Evolutionary conservation across 306 rosid genomes (phyloP).

Genomic region (Biancaea sappan): DNA sequence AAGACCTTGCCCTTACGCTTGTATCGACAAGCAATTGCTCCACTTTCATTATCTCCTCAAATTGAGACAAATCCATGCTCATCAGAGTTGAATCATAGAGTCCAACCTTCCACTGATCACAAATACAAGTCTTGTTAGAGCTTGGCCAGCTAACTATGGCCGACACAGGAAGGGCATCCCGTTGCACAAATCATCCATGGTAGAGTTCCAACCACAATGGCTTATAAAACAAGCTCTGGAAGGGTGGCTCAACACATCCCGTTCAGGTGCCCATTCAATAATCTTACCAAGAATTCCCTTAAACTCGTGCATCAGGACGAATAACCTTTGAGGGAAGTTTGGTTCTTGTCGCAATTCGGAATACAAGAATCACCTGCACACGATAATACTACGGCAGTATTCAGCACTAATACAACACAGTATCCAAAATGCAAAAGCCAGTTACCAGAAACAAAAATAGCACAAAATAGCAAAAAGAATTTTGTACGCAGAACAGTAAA

Average conservation of each 20-base stretch:
- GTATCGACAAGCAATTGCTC: constrained; percentile 24
- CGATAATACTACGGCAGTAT: too few species aligned
- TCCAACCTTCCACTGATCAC: constrained; percentile 35
- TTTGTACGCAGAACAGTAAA: too few species aligned
- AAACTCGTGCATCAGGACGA: background rate
- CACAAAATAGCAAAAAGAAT: too few species aligned
- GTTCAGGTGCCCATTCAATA: constrained; percentile 35
- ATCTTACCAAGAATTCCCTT: background rate
- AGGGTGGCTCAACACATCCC: constrained; percentile 32
- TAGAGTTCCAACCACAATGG: constrained; percentile 43
- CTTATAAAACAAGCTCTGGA: constrained; percentile 39
- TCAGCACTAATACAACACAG: too few species aligned
- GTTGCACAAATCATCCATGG: constrained; percentile 29
- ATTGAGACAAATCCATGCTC: background rate
- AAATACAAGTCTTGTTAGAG: constrained; percentile 21
- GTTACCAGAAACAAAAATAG: too few species aligned
- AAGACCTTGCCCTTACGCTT: constrained; percentile 4
- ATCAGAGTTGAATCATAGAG: background rate
- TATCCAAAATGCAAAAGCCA: too few species aligned
- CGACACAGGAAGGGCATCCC: constrained; percentile 47
- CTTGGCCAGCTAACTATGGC: constrained; percentile 35
- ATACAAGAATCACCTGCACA: too few species aligned
- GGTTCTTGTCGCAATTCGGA: too few species aligned
- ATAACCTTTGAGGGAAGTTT: too few species aligned
- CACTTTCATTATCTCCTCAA: constrained; percentile 26